phyloP scores from a whole-genome alignment of 768 basidiomycete genomes.

The Trametes maxima region DNA sequence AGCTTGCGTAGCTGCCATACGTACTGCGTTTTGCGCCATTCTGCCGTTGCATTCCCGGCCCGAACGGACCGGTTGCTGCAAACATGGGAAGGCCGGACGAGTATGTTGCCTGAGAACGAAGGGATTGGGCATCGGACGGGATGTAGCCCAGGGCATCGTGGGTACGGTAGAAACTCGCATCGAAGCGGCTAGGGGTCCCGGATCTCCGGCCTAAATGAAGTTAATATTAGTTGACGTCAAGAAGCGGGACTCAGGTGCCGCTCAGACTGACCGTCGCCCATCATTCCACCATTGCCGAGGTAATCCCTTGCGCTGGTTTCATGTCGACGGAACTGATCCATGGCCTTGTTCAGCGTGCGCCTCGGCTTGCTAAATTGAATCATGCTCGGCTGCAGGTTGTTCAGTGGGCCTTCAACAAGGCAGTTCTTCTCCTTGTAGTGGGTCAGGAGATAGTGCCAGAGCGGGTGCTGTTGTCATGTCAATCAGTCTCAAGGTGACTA shows the following conservation, averaged over 20 bases:
- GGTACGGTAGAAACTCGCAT: constrained; percentile 92
- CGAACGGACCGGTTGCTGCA: constrained; percentile 66
- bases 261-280: constrained; percentile 52
- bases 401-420: constrained; percentile 95
- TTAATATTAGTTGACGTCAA: constrained; percentile 21
- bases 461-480: constrained; percentile 70
- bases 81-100: constrained; percentile 91
- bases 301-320: constrained; percentile 91
- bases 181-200: constrained; percentile 93
- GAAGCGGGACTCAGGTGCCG: constrained; percentile 1
- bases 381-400: constrained; percentile 96
- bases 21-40: constrained; percentile 72
- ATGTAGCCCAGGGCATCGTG: constrained; percentile 94
- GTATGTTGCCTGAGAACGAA: constrained; percentile 95
- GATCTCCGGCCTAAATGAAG: constrained; percentile 58
- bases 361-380: constrained; percentile 99
- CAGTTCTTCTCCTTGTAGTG: constrained; percentile 97
- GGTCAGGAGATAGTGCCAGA: constrained; percentile 97
- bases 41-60: constrained; percentile 64
- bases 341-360: constrained; percentile 82
- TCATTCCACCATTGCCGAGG: constrained; percentile 43
- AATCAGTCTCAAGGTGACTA: constrained; percentile 14
- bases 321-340: constrained; percentile 92
- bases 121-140: constrained; percentile 92
- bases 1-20: constrained; percentile 83